These are phyloP conservation scores for Ajuga chamaepitys DNA, from an alignment of 257 asterid species.

Conservation along the genomic window DNA sequence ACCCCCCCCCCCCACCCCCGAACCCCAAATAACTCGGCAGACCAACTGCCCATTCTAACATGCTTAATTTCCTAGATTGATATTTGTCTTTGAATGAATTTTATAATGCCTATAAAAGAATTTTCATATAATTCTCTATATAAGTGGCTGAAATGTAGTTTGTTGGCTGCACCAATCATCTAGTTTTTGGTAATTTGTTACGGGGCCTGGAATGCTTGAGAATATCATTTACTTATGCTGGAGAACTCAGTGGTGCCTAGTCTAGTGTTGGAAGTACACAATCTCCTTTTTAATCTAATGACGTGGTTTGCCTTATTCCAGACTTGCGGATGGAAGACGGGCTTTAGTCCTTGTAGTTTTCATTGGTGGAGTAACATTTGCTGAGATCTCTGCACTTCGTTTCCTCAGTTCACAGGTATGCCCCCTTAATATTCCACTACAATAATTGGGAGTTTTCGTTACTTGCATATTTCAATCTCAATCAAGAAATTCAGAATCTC, in stretches of 20 bases:
- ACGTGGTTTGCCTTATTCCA: constrained; percentile 27
- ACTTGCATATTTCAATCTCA: neutral
- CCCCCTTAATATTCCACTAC: neutral
- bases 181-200: neutral
- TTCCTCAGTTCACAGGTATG: constrained; percentile 84
- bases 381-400: constrained; percentile 97
- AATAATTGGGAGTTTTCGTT: neutral
- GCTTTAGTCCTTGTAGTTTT: constrained; percentile 88
- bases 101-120: neutral
- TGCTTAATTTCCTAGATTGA: neutral
- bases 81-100: neutral
- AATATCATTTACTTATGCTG: neutral
- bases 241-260: neutral
- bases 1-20: neutral
- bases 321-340: constrained; percentile 81
- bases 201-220: neutral
- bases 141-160: neutral
- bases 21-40: no score
- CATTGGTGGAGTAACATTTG: constrained; percentile 94
- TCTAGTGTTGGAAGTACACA: neutral
- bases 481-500: neutral
- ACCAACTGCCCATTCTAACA: neutral
- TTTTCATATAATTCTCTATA: neutral
- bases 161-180: neutral
- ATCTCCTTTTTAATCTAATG: neutral